Evolutionary conservation across 225 moss, liverwort and hornwort genomes (phyloP).

Genomic region (Pseudisothecium myosuroides): DNA sequence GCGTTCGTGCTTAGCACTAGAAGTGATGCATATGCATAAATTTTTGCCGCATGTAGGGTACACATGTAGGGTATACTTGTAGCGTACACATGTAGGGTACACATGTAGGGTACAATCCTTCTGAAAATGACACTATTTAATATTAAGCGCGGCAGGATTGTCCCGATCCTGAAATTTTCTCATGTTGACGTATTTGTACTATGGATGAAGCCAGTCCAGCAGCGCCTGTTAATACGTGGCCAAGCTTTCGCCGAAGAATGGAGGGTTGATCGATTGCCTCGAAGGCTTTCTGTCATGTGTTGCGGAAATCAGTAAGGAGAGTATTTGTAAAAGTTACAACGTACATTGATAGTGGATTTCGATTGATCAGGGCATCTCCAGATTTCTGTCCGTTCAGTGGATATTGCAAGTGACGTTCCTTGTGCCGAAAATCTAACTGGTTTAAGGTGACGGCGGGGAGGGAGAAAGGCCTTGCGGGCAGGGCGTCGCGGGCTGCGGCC

Average conservation of each 20-base stretch:
- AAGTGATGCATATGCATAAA: background rate
- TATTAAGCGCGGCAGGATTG: background rate
- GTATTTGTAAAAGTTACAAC: background rate
- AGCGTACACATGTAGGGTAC: background rate
- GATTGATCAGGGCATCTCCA: background rate
- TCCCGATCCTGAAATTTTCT: background rate
- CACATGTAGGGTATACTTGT: too few relatives aligned
- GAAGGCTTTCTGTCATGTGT: background rate
- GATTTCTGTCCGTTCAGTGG: background rate
- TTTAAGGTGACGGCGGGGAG: background rate
- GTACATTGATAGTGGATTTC: background rate
- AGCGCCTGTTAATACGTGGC: background rate
- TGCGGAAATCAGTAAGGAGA: background rate
- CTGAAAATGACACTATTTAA: background rate
- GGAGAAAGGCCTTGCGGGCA: background rate
- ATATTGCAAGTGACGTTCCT: background rate
- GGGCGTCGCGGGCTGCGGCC: background rate
- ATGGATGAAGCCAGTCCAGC: background rate
- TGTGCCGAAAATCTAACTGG: background rate
- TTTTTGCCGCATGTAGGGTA: background rate
- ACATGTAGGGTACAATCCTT: background rate
- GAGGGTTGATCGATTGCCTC: background rate
- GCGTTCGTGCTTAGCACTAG: background rate
- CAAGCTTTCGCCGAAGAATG: background rate
- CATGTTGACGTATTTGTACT: background rate